Conservation (phyloP, 1,284 basidiomycete genomes). For the Puccinia novopanici region DNA sequence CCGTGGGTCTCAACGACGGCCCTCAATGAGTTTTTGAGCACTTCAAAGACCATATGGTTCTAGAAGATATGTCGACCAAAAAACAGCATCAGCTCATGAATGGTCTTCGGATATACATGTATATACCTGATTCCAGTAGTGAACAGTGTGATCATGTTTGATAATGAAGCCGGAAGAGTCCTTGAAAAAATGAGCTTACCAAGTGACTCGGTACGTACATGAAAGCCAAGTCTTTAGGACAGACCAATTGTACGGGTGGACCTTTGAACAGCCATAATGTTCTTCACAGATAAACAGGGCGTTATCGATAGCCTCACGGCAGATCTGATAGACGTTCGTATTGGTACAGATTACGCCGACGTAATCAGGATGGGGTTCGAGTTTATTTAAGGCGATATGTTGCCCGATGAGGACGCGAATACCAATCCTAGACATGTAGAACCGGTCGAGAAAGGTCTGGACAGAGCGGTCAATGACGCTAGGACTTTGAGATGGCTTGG, state of each 20-base stretch:
- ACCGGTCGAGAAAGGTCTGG: conserved; percentile 93
- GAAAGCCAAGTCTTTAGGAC: conserved; percentile 82
- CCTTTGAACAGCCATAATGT: conserved; percentile 91
- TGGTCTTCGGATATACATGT: neutral
- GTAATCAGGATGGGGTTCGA: conserved; percentile 83
- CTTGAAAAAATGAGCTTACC: conserved; percentile 53
- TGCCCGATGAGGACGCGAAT: conserved; percentile 94
- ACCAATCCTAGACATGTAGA: conserved; percentile 95
- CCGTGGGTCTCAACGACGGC: conserved; percentile 94
- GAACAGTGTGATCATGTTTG: neutral
- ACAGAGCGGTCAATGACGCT: conserved; percentile 78
- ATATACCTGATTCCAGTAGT: neutral
- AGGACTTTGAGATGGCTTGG: conserved; percentile 64
- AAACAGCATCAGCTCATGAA: neutral
- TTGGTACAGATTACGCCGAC: conserved; percentile 98
- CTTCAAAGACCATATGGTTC: conserved; percentile 92
- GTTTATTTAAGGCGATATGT: conserved; percentile 84
- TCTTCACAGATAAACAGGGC: conserved; percentile 97
- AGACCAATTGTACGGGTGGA: conserved; percentile 94
- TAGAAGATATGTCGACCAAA: conserved; percentile 41
- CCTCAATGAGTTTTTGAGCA: conserved; percentile 96
- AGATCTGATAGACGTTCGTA: conserved; percentile 90
- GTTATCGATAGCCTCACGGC: conserved; percentile 98
- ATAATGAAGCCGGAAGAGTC: conserved; percentile 61
- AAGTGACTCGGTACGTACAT: conserved; percentile 92